Percentiles rank a stretch among this genome's conserved stretches.
Conservation (phyloP, 1,139 yeast genomes). For the Meyerozyma guilliermondii region DNA sequence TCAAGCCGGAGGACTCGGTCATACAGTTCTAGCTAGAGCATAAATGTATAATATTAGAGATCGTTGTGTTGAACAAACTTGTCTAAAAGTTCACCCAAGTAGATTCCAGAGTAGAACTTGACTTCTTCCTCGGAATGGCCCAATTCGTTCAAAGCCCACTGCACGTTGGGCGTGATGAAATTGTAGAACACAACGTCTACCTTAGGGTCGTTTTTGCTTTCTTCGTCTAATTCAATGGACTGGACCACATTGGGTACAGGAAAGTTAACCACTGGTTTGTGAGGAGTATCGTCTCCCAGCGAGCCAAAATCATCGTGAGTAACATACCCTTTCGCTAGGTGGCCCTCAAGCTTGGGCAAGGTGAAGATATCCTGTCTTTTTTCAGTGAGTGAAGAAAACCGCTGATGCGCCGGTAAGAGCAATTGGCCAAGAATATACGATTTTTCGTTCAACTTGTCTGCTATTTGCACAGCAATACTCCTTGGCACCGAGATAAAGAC, state of each 20-base stretch:
- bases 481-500: slow-evolving; percentile 50
- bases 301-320: slow-evolving; percentile 80
- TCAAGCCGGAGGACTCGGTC: slow-evolving; percentile 54
- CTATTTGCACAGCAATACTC: slow-evolving; percentile 41
- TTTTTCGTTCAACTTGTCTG: slow-evolving; percentile 45
- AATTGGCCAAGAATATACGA: slow-evolving; percentile 32
- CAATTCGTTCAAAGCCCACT: slow-evolving; percentile 47
- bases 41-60: slow-evolving; percentile 1
- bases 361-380: background rate
- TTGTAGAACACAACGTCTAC: slow-evolving; percentile 77
- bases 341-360: slow-evolving; percentile 8
- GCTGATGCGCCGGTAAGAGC: slow-evolving; percentile 11
- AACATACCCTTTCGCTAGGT: slow-evolving; percentile 57
- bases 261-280: slow-evolving; percentile 53
- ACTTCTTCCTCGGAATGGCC: slow-evolving; percentile 18
- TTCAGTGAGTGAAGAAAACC: background rate
- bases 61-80: slow-evolving; percentile 17
- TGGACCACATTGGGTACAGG: slow-evolving; percentile 76
- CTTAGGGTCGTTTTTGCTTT: slow-evolving; percentile 13
- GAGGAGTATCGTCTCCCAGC: slow-evolving; percentile 87
- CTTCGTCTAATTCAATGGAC: slow-evolving; percentile 23
- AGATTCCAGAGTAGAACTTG: slow-evolving; percentile 23
- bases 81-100: slow-evolving; percentile 30
- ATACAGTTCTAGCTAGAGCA: slow-evolving; percentile 23
- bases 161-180: slow-evolving; percentile 61